Percentiles rank a stretch among this genome's conserved stretches.
phyloP scores from a whole-genome alignment of 768 basidiomycete genomes.

The Boletellus ananas region DNA sequence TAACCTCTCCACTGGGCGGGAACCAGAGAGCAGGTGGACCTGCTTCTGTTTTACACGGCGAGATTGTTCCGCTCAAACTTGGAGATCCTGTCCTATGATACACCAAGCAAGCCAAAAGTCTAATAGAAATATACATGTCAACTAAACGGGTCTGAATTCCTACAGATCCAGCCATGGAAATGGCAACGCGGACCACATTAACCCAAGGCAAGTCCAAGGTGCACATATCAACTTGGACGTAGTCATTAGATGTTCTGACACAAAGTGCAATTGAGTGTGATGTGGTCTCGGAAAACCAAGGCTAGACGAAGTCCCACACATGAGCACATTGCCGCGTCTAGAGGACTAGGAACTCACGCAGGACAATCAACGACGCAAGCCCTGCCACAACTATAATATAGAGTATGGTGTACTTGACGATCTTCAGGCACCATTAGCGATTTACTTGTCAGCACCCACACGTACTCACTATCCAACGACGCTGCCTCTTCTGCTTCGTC shows the following conservation, averaged over 20 bases:
- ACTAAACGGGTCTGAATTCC: conserved; percentile 22
- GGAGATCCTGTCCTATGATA: conserved; percentile 27
- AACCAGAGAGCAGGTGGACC: too few relatives aligned
- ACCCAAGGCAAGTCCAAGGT: conserved; percentile 9
- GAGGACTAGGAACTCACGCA: conserved; percentile 55
- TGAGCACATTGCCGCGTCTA: conserved; percentile 12
- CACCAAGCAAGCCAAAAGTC: conserved; percentile 22
- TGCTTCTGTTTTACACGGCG: background rate
- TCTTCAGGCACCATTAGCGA: conserved; percentile 35
- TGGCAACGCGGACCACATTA: conserved; percentile 2
- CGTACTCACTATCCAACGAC: conserved; percentile 78
- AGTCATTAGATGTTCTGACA: conserved; percentile 78
- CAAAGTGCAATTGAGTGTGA: conserved; percentile 76
- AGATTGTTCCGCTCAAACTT: conserved; percentile 6
- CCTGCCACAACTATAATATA: conserved; percentile 74
- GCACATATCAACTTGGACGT: conserved; percentile 4
- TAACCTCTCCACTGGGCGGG: background rate
- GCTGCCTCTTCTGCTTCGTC: conserved; percentile 87
- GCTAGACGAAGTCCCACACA: conserved; percentile 40
- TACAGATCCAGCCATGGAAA: conserved; percentile 11
- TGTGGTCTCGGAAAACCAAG: conserved; percentile 73
- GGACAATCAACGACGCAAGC: conserved; percentile 75
- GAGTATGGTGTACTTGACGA: conserved; percentile 81
- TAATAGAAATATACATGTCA: conserved; percentile 24
- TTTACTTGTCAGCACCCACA: background rate